Evolutionary conservation across 306 rosid genomes (phyloP).

Genomic region (Prunus padus): DNA sequence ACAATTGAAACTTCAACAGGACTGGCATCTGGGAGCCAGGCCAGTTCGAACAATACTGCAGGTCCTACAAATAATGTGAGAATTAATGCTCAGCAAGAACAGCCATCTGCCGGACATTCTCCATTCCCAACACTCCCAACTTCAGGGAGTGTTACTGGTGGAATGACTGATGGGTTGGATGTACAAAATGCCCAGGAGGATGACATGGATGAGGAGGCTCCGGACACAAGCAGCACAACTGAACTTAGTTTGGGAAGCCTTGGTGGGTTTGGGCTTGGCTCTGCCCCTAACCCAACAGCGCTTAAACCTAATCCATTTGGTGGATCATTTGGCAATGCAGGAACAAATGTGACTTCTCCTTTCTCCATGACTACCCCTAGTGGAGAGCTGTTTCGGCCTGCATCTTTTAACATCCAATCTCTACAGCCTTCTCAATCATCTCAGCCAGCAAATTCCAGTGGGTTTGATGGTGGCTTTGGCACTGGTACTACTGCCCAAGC

Average conservation of each 20-base stretch:
- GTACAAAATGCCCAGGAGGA: slow-evolving; percentile 54
- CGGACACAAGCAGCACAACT: slow-evolving; percentile 48
- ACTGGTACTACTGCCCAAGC: slow-evolving; percentile 40
- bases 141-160: slow-evolving; percentile 35
- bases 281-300: slow-evolving; percentile 47
- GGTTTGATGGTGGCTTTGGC: slow-evolving; percentile 61
- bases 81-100: slow-evolving; percentile 38
- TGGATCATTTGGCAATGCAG: slow-evolving; percentile 54
- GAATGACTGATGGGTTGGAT: slow-evolving; percentile 44
- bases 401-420: slow-evolving; percentile 72
- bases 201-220: slow-evolving; percentile 97
- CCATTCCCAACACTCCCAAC: slow-evolving; percentile 40
- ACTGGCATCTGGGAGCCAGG: slow-evolving; percentile 27
- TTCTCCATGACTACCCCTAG: slow-evolving; percentile 49
- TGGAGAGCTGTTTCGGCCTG: slow-evolving; percentile 80
- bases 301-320: slow-evolving; percentile 77
- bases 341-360: slow-evolving; percentile 39
- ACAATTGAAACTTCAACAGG: slow-evolving; percentile 19
- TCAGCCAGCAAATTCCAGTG: slow-evolving; percentile 53
- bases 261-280: slow-evolving; percentile 60
- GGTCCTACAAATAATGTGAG: slow-evolving; percentile 28
- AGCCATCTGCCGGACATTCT: slow-evolving; percentile 42
- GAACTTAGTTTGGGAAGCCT: slow-evolving; percentile 63
- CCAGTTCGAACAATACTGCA: slow-evolving; percentile 18
- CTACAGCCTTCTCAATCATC: slow-evolving; percentile 43